Base-by-base conservation (phyloP, 2,329 filamentous ascomycete species). In the Tolypocladium endophyticum region DNA sequence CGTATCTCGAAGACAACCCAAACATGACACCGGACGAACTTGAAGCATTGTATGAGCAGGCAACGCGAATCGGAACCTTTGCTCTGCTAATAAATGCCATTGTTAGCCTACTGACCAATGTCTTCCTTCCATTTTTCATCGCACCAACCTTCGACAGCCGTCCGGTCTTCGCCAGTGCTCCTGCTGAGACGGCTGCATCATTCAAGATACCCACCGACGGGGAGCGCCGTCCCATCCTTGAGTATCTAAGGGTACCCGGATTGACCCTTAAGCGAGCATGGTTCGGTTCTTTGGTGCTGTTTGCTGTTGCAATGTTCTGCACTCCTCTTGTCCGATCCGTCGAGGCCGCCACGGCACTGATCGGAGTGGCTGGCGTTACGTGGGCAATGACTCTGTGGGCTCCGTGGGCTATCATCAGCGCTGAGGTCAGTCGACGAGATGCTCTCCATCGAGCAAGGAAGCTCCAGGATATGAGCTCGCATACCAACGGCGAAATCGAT, bases 351-450 rank as follows among this genome's bases (percentile, higher is more conserved):
- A 96, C 89, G 0, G 79, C 85, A 1, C 81, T 96, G 39, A 87
- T 96, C 59, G 90, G 87, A 1, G 76, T 94, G 30, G 86, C 96
- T 55, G 93, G 93, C 39, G 86, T 97, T 61, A 92, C 90, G 1
- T 97, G 93, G 93, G 92, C 92, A 28, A 78, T 97, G 68, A 92
- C 92, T 2, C 84, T 95, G 33, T 97, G 93, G 93, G 93, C 92
- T 0, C 93, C 93, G 0, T 97, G 93, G 77, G 92, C 93, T 45
- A 89, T 97, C 66, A 97, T 97, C 70, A 92, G 90, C 54, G 90
- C 90, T 6, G 93, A 97, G 72, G 92, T 97, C 63, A 89, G 88
- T 62, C 89, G 87, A 61, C 87, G 91, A 7, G 90, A 96, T 69
- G 85, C 87, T 47, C 64, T 74, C 23, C 70, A 78, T 30, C 79